Evolutionary conservation across 208 protist species (phyloP).

Genomic region (Phytomonas francai): DNA sequence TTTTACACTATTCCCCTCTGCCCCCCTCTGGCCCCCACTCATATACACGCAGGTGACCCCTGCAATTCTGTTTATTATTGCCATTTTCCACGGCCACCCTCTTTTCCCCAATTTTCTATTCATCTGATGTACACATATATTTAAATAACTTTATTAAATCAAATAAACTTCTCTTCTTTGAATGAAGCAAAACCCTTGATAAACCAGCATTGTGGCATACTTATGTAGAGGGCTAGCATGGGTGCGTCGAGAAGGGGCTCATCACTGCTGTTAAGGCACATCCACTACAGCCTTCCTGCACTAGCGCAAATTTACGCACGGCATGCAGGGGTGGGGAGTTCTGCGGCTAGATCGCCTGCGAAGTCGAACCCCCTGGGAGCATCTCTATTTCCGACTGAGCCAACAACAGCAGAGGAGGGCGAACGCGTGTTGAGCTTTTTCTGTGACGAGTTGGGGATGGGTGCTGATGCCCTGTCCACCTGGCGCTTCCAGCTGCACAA

Average conservation of each 20-base stretch:
- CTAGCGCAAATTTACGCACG: conserved; percentile 37
- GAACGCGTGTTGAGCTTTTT: conserved; percentile 45
- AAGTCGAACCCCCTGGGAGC: background rate
- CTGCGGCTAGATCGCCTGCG: background rate
- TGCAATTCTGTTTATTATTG: background rate
- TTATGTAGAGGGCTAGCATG: background rate
- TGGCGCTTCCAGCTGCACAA: conserved; percentile 33
- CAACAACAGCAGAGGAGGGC: conserved; percentile 27
- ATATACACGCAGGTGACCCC: background rate
- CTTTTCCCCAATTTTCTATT: background rate
- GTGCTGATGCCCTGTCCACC: conserved; percentile 21
- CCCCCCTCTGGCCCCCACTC: too few relatives aligned
- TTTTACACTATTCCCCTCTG: too few relatives aligned
- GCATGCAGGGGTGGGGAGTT: background rate
- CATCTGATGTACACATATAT: background rate
- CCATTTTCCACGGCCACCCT: background rate
- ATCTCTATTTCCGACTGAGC: conserved; percentile 18
- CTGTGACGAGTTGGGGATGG: conserved; percentile 61
- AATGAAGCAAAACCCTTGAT: conserved; percentile 11
- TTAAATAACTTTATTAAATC: background rate
- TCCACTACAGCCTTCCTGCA: conserved; percentile 40
- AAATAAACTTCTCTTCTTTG: conserved; percentile 10
- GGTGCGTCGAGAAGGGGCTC: background rate
- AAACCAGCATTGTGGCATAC: conserved; percentile 4
- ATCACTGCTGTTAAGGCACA: conserved; percentile 53